A percentile compares a stretch with the other conserved stretches of the same genome.
Evolutionary conservation across 192 early-diverging fungal genomes (phyloP).

Genomic region (Martensiomyces pterosporus): DNA sequence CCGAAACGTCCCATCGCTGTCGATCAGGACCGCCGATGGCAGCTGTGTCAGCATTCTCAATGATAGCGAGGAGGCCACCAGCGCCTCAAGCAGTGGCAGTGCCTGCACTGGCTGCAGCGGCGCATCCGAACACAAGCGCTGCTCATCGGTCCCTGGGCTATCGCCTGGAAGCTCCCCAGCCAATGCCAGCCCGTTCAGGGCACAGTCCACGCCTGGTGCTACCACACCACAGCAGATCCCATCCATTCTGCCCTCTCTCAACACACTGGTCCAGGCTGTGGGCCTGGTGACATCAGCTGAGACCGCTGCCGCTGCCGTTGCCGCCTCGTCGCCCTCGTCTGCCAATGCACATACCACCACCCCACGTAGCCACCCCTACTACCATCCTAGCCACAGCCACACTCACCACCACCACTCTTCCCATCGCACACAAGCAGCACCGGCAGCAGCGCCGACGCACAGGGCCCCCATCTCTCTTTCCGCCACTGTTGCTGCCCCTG

Average conservation of each 20-base stretch:
- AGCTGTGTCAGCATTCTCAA: slow-evolving; percentile 48
- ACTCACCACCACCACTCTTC: neutral
- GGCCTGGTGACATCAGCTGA: slow-evolving; percentile 22
- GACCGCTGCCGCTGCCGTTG: neutral
- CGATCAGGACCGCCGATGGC: slow-evolving; percentile 38
- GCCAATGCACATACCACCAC: too few species aligned
- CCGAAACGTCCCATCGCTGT: slow-evolving; percentile 32
- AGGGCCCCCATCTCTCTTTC: too few species aligned
- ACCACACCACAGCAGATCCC: slow-evolving; percentile 23
- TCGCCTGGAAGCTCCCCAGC: slow-evolving; percentile 13
- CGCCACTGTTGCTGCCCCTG: slow-evolving; percentile 4
- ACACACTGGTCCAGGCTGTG: slow-evolving; percentile 30
- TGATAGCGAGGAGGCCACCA: slow-evolving; percentile 14
- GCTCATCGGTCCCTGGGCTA: slow-evolving; percentile 29
- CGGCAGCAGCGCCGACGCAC: too few species aligned
- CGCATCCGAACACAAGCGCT: slow-evolving; percentile 28
- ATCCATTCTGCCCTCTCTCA: slow-evolving; percentile 30
- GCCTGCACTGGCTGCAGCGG: too few species aligned
- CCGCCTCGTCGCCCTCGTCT: too few species aligned
- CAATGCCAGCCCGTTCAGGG: slow-evolving; percentile 18
- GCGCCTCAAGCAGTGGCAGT: too few species aligned
- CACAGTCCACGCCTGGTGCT: slow-evolving; percentile 24
- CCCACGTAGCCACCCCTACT: slow-evolving; percentile 2
- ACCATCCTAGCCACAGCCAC: slow-evolving; percentile 3
- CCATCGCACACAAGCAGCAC: neutral